phyloP scores from a whole-genome alignment of 108 stramenopile genomes.

The Cyclostephanos invisitatus region DNA sequence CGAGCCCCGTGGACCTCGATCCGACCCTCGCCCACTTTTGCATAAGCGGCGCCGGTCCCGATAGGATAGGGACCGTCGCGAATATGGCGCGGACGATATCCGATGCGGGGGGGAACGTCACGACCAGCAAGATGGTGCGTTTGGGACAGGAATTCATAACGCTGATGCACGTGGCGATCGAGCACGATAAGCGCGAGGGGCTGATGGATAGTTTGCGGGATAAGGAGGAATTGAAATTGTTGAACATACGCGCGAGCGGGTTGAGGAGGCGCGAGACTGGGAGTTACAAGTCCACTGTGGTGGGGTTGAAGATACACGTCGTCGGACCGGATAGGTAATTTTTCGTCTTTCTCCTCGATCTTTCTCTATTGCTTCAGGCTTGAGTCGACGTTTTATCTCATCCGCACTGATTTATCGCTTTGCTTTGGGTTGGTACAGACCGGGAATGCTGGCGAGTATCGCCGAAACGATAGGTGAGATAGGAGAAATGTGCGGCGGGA shows the following conservation, averaged over 20 bases:
- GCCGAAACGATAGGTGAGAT: slow-evolving; percentile 56
- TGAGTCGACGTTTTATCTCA: background rate
- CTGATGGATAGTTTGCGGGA: slow-evolving; percentile 43
- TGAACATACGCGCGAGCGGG: slow-evolving; percentile 63
- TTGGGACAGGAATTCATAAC: slow-evolving; percentile 84
- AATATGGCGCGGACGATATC: slow-evolving; percentile 62
- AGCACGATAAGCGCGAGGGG: slow-evolving; percentile 49
- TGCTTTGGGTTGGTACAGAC: slow-evolving; percentile 41
- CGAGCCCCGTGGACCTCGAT: slow-evolving; percentile 74
- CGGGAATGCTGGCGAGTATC: slow-evolving; percentile 81
- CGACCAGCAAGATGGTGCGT: slow-evolving; percentile 81
- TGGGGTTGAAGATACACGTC: slow-evolving; percentile 76
- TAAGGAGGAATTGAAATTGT: slow-evolving; percentile 41
- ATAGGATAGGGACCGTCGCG: slow-evolving; percentile 74
- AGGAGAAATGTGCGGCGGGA: background rate
- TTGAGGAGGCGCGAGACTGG: slow-evolving; percentile 57
- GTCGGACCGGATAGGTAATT: slow-evolving; percentile 77
- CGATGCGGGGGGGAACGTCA: slow-evolving; percentile 79
- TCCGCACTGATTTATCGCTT: too few relatives aligned
- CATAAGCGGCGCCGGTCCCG: slow-evolving; percentile 76
- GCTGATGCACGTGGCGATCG: slow-evolving; percentile 79
- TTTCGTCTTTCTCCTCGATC: background rate
- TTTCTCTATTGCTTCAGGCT: background rate
- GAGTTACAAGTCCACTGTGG: slow-evolving; percentile 46
- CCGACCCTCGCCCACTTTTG: slow-evolving; percentile 59